Evolutionary conservation across 345 rosid species (phyloP), one percentile per base, ranked within the genome.

Genomic region (Reutealis trisperma): DNA sequence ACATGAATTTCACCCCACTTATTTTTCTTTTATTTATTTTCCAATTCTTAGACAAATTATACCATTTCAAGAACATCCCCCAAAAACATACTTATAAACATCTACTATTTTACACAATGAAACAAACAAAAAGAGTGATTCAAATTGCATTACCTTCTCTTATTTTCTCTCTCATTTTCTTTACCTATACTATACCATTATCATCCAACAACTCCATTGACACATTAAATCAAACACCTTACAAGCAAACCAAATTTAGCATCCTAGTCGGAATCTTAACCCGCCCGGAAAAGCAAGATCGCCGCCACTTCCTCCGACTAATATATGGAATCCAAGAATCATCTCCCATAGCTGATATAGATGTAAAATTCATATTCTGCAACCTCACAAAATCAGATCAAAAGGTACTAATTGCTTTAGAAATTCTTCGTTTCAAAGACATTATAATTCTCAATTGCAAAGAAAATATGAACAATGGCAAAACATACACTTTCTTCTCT

Each of bases 401-500:
- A 37, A 83, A 59, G 49, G 34, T 61, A 0, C 22, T 76, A 4
- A 7, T 88, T 8, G 63, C 83, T 19, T 79, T 83, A 5, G 86
- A 85, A 54, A 83, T 80, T 41, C 45, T 79, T 37, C 80, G 78
- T 4, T 88, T 78, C 76, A 44, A 78, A 47, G 87, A 86, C 78
- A 78, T 85, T 22, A 72, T 86, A 37, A 82, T 85, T 72, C 85
- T 83, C 6, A 74, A 88, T 57, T 86, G 86, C 86, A 72, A 71
- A 9, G 86, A 88, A 67, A 88, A 88, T 58, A 86, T 84, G 88
- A 83, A 86, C 82, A 65, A 34, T 3, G 87, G 85, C 9, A 86
- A 88, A 69, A 88, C 91, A 47, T 78, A 81, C 73, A 37, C 84
- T 0, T 88, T 77, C 81, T 81, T 88, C 72, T 86, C 89, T 57